Percentiles rank a stretch among this genome's conserved stretches.
These are phyloP conservation scores for Termitomyces sp. DNA, from an alignment of 1,284 basidiomycete genomes.

Conservation along the genomic window DNA sequence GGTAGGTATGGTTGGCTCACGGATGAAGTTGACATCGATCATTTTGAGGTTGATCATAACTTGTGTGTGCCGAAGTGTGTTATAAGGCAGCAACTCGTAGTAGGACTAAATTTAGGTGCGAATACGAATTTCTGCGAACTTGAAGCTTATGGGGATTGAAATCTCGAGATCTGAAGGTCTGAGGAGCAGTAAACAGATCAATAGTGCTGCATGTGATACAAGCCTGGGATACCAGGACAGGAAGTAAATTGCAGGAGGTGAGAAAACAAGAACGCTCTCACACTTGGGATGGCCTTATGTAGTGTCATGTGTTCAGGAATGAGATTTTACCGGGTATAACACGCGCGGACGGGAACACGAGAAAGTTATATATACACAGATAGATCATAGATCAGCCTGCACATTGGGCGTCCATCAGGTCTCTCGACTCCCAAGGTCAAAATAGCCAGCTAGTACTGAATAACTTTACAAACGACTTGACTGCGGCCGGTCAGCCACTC, in stretches of 20 bases:
- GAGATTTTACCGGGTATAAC: background rate
- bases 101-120: background rate
- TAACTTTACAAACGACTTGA: too few relatives aligned
- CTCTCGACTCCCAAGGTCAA: conserved; percentile 9
- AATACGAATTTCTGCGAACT: background rate
- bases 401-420: conserved; percentile 1
- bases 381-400: background rate
- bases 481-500: too few relatives aligned
- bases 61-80: background rate
- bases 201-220: conserved; percentile 27
- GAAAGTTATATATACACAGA: background rate
- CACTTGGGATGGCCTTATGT: too few relatives aligned
- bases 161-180: too few relatives aligned
- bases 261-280: background rate
- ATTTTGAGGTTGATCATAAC: background rate
- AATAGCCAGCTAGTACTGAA: conserved; percentile 11
- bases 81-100: background rate
- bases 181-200: conserved; percentile 19
- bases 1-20: background rate
- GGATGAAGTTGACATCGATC: background rate
- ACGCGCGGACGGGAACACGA: background rate
- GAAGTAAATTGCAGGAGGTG: background rate
- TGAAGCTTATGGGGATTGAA: too few relatives aligned
- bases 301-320: background rate
- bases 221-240: conserved; percentile 4